Conservation (phyloP, 257 asterid species). For the Echites panduratus region DNA sequence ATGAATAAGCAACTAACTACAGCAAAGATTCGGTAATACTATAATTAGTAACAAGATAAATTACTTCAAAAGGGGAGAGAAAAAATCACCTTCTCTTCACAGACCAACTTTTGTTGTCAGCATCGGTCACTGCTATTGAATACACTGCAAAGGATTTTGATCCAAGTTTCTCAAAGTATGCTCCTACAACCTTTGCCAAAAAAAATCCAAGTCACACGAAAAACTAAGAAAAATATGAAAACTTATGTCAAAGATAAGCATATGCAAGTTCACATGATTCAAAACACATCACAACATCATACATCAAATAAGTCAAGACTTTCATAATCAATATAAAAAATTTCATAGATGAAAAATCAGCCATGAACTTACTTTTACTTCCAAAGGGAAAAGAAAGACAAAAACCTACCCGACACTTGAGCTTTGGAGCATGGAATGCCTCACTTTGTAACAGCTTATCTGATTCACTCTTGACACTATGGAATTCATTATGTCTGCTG, state of each 20-base stretch:
- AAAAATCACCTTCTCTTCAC: constrained; percentile 81
- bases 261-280: background rate
- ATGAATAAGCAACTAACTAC: background rate
- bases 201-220: constrained; percentile 24
- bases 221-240: constrained; percentile 15
- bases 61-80: constrained; percentile 16
- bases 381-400: constrained; percentile 14
- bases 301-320: background rate
- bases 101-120: constrained; percentile 72
- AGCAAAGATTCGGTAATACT: background rate
- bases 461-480: constrained; percentile 46
- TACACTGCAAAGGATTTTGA: constrained; percentile 96
- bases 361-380: background rate
- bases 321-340: background rate
- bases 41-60: background rate
- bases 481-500: constrained; percentile 34
- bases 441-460: constrained; percentile 57
- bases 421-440: constrained; percentile 57
- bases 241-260: constrained; percentile 10
- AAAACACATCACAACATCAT: background rate
- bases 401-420: constrained; percentile 76
- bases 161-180: constrained; percentile 88
- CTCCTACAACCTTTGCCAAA: constrained; percentile 78
- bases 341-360: background rate
- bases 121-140: constrained; percentile 82